These are phyloP conservation scores for Microdochium trichocladiopsis DNA, from an alignment of 2,329 filamentous ascomycete genomes.

Conservation along the genomic window DNA sequence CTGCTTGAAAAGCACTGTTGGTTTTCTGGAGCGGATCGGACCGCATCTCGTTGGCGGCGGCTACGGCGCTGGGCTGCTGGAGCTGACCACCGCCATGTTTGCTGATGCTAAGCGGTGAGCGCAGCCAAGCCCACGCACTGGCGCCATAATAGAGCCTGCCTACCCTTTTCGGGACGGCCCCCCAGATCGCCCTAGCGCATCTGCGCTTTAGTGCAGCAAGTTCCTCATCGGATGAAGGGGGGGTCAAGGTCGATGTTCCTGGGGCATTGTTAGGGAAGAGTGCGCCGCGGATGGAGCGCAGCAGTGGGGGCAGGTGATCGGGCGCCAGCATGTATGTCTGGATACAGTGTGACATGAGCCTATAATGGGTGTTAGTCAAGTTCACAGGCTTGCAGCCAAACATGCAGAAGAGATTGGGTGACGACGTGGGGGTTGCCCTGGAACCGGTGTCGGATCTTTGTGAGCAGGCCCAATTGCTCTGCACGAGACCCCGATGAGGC, in stretches of 20 bases:
- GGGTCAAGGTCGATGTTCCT: constrained; percentile 53
- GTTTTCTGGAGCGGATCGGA: constrained; percentile 16
- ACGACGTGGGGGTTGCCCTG: background rate
- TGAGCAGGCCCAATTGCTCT: too few relatives aligned
- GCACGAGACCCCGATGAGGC: too few relatives aligned
- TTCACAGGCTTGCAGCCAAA: constrained; percentile 1
- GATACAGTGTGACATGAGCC: constrained; percentile 52
- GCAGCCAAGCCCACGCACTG: constrained; percentile 24
- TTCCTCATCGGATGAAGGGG: constrained; percentile 53
- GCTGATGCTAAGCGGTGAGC: background rate
- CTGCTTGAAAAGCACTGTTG: constrained; percentile 5
- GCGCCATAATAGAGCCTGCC: constrained; percentile 40
- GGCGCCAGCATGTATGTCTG: constrained; percentile 53
- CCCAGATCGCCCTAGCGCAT: constrained; percentile 55
- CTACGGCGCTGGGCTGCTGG: too few relatives aligned
- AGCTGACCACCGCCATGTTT: background rate
- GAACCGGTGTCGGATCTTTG: too few relatives aligned
- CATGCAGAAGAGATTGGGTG: constrained; percentile 6
- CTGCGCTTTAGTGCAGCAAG: constrained; percentile 55
- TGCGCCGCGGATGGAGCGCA: constrained; percentile 65
- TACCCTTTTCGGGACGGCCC: constrained; percentile 37
- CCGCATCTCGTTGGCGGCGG: constrained; percentile 10
- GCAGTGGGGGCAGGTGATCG: constrained; percentile 55
- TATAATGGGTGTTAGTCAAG: constrained; percentile 28
- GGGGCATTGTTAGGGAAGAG: constrained; percentile 83